Percentiles rank a stretch among this genome's conserved stretches.
Conservation (phyloP, 176 grass and related monocot genomes). For the Hordeum vulgare region DNA sequence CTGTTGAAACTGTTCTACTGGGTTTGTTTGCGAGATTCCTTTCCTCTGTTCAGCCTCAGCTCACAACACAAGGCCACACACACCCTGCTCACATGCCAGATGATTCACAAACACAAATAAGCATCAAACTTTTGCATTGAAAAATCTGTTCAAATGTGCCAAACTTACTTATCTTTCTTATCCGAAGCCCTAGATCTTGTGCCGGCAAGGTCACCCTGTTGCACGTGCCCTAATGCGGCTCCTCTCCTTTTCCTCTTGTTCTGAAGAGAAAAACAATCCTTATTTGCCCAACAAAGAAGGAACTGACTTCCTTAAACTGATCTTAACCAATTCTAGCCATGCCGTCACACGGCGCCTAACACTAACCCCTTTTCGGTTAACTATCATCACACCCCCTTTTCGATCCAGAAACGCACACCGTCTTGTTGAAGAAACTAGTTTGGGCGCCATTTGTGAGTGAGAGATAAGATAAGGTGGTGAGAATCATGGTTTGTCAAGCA, state of each 20-base stretch:
- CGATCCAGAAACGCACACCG: background rate
- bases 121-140: background rate
- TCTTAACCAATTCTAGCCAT: background rate
- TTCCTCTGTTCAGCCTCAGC: background rate
- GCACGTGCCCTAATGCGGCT: no score
- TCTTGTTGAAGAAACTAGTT: slow-evolving; percentile 10
- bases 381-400: background rate
- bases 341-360: background rate
- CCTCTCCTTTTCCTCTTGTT: no score
- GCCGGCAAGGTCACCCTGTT: no score
- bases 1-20: background rate
- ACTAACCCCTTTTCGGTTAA: background rate
- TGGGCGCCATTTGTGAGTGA: background rate
- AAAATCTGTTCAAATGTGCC: background rate
- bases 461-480: background rate
- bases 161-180: no score
- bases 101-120: background rate
- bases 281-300: background rate
- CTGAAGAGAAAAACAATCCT: no score
- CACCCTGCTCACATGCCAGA: background rate
- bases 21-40: background rate
- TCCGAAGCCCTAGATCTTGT: no score
- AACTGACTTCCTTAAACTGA: background rate
- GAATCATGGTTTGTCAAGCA: slow-evolving; percentile 11
- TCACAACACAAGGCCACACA: background rate